A percentile compares a stretch with the other conserved stretches of the same genome.
Evolutionary conservation across 2,329 filamentous ascomycete species (phyloP).

Genomic region (Colletotrichum magnum): DNA sequence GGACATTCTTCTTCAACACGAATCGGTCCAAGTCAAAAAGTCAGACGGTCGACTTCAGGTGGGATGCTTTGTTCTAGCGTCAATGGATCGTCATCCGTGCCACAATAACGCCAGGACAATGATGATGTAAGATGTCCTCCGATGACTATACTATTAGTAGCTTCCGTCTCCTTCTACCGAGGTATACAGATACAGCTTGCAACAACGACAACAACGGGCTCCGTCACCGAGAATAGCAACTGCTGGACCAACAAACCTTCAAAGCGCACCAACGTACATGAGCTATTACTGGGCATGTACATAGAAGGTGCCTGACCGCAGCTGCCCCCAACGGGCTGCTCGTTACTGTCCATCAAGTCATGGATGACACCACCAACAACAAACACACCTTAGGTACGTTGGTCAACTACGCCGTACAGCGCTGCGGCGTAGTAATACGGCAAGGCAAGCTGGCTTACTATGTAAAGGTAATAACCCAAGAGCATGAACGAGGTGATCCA

Average conservation of each 20-base stretch:
- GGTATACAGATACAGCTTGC: neutral
- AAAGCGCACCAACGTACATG: neutral
- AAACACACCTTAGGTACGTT: too few relatives aligned
- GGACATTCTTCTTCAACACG: slow-evolving; percentile 10
- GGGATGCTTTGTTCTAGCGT: neutral
- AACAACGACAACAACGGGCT: neutral
- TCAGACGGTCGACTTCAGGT: slow-evolving; percentile 32
- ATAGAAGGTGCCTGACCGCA: too few relatives aligned
- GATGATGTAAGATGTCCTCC: slow-evolving; percentile 31
- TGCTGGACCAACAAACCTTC: slow-evolving; percentile 1
- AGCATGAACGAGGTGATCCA: neutral
- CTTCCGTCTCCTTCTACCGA: neutral
- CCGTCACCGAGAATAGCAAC: slow-evolving; percentile 21
- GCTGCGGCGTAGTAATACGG: too few relatives aligned
- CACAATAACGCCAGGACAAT: slow-evolving; percentile 8
- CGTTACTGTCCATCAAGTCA: slow-evolving; percentile 12
- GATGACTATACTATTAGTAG: neutral
- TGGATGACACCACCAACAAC: too few relatives aligned
- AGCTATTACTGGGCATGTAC: neutral
- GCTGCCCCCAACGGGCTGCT: neutral
- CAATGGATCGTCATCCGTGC: slow-evolving; percentile 23
- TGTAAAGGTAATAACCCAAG: too few relatives aligned
- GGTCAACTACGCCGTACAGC: too few relatives aligned
- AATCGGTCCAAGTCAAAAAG: slow-evolving; percentile 13
- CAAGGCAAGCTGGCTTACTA: too few relatives aligned